Percentiles rank a stretch among this genome's conserved stretches.
Conservation (phyloP, 148 eudicot species). For the Amaranthus hypochondriacus region DNA sequence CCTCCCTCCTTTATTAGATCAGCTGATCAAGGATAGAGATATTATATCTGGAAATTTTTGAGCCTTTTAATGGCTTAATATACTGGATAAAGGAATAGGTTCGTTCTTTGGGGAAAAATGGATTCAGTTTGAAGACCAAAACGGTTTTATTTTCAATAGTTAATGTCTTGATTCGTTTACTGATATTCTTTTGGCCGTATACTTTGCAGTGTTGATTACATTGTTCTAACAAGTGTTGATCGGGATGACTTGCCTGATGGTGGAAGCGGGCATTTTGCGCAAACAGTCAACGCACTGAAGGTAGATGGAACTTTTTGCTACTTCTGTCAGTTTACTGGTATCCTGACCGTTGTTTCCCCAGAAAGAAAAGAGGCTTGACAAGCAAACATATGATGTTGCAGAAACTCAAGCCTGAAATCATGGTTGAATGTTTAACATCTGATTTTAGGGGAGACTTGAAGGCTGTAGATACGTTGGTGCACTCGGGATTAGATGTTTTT, state of each 20-base stretch:
- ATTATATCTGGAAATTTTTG: background rate
- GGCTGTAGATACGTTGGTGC: constrained; percentile 73
- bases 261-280: constrained; percentile 93
- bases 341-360: background rate
- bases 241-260: constrained; percentile 97
- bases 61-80: background rate
- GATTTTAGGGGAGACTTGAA: constrained; percentile 87
- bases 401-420: constrained; percentile 72
- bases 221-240: constrained; percentile 92
- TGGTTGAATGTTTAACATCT: constrained; percentile 93
- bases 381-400: constrained; percentile 34
- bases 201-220: constrained; percentile 78
- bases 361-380: constrained; percentile 15
- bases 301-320: constrained; percentile 24
- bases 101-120: background rate
- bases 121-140: background rate
- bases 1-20: background rate
- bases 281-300: constrained; percentile 92
- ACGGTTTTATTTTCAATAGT: background rate
- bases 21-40: background rate
- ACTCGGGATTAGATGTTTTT: constrained; percentile 96
- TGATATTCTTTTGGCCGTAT: constrained; percentile 8
- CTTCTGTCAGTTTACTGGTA: background rate
- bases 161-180: background rate
- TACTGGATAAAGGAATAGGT: background rate